Conservation (phyloP, 306 rosid genomes). For the Hippophae gyantsensis region DNA sequence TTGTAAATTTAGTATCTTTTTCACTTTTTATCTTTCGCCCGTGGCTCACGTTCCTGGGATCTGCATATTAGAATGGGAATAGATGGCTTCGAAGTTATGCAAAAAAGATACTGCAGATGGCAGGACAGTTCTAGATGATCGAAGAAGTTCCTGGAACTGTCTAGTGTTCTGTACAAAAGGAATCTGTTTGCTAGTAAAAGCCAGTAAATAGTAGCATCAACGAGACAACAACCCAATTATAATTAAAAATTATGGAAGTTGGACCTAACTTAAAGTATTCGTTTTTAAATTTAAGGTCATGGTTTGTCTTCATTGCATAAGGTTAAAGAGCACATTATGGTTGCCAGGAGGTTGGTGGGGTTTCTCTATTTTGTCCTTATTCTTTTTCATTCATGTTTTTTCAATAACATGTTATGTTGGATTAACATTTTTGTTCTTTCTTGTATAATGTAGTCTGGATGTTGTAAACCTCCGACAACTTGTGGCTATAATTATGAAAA, state of each 20-base stretch:
- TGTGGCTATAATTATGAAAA: conserved; percentile 70
- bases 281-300: conserved; percentile 6
- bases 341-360: conserved; percentile 26
- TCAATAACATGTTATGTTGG: background rate
- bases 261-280: conserved; percentile 16
- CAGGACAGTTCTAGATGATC: no score
- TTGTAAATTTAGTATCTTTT: background rate
- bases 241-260: conserved; percentile 17
- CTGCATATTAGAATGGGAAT: background rate
- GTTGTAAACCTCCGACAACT: conserved; percentile 75
- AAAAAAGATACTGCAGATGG: no score
- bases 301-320: conserved; percentile 24
- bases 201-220: no score
- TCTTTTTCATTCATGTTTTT: background rate
- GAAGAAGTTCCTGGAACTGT: no score
- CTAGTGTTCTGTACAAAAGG: no score
- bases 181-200: no score
- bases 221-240: conserved; percentile 2
- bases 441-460: conserved; percentile 55
- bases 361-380: background rate
- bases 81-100: background rate
- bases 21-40: background rate
- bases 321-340: conserved; percentile 17
- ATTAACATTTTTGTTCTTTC: conserved; percentile 4
- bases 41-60: background rate